Base-by-base conservation (phyloP, 1,284 basidiomycete species). In the Trametes sp. region DNA sequence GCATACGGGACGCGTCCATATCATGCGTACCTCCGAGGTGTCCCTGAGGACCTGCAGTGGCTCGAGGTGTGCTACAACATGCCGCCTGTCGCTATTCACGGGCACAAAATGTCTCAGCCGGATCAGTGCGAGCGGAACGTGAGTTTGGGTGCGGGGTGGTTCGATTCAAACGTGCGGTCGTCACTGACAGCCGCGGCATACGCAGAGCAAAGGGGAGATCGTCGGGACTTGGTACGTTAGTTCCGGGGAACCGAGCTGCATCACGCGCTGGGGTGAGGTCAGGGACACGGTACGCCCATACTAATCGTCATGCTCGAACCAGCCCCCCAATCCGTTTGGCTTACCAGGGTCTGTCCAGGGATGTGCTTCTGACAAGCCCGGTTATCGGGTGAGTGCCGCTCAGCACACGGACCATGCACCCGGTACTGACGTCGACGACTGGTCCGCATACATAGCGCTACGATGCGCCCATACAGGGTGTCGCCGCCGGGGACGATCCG, bases 191-290 rank as follows among this genome's bases (percentile, higher is more conserved):
- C 13, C 8, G 19, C n/a, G n/a, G 23, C n/a, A 14, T 26, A 21
- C 6, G n/a, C 19, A 50, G 61, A 61, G 46, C 46, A 21, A 59
- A 35, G 46, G 57, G 45, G 64, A 66, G 4, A 56, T 69, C 10
- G 59, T 63, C 14, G 71, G 67, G 8, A 61, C 59, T 29, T 73
- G 71, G 70, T 59, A 54, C 16, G 54, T 74, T 6, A 58, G 65
- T 29, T 67, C 66, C 41, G 69, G 64, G 21, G 70, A 68, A 21
- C 58, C 66, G 2, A 61, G 59, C n/a, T 74, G 73, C 46, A 48
- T 38, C 24, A 46, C 64, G 13, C 59, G 66, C 46, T 72, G 70
- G 70, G 64, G 59, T 9, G 11, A 10, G 7, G 16, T 67, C 16
- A 29, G 36, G 1, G 61, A 70, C 26, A 48, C 62, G 61, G 70